Evolutionary conservation across 495 filamentous ascomycete species (phyloP).

Genomic region (Geopyxis carbonaria): DNA sequence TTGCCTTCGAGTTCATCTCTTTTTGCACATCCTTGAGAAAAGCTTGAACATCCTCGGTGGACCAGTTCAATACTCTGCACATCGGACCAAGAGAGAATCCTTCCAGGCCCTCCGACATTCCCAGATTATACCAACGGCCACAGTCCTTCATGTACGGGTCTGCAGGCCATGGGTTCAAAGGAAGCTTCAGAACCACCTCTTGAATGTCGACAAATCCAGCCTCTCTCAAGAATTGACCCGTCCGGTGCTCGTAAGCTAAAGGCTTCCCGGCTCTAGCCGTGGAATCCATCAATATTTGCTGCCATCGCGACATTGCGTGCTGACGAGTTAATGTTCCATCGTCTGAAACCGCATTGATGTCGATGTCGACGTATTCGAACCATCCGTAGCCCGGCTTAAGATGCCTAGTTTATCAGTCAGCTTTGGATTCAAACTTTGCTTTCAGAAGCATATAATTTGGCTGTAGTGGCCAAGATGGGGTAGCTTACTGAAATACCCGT

Average conservation of each 20-base stretch:
- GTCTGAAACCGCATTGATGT: constrained; percentile 62
- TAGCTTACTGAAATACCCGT: constrained; percentile 44
- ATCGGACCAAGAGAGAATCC: constrained; percentile 60
- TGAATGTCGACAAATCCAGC: constrained; percentile 75
- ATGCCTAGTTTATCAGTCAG: constrained; percentile 36
- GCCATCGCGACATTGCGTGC: constrained; percentile 46
- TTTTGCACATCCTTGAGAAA: constrained; percentile 44
- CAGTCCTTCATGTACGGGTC: constrained; percentile 52
- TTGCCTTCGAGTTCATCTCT: constrained; percentile 51
- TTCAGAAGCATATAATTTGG: neutral
- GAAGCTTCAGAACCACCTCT: constrained; percentile 53
- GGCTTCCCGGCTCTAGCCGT: constrained; percentile 48
- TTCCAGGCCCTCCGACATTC: constrained; percentile 53
- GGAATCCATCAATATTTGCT: constrained; percentile 48
- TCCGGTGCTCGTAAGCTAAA: constrained; percentile 46
- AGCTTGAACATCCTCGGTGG: constrained; percentile 44
- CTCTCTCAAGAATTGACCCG: constrained; percentile 42
- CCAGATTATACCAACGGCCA: constrained; percentile 74
- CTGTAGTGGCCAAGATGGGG: neutral
- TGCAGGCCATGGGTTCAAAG: constrained; percentile 62
- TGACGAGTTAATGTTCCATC: constrained; percentile 41
- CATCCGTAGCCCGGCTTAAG: constrained; percentile 60
- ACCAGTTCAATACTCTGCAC: constrained; percentile 46
- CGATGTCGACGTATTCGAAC: constrained; percentile 88
- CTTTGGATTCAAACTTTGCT: neutral